These are phyloP conservation scores for Penicillium sp. DNA, from an alignment of 2,329 filamentous ascomycete species.

Conservation along the genomic window DNA sequence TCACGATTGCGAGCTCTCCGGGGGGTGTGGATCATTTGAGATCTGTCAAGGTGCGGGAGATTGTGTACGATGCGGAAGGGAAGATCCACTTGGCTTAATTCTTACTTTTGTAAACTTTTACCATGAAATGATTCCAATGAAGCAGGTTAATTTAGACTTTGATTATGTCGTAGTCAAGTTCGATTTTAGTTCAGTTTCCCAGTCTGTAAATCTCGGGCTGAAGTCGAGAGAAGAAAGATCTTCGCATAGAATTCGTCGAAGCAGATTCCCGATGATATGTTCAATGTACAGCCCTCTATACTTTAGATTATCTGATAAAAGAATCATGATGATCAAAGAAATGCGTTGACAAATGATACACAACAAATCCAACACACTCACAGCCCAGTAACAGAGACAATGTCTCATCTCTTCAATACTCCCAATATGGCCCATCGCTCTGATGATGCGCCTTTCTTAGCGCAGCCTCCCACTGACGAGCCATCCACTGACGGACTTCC, in stretches of 20 bases:
- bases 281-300: too few species aligned
- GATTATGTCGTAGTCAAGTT: too few species aligned
- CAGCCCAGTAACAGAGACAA: neutral
- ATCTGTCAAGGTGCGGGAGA: constrained; percentile 74
- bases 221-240: too few species aligned
- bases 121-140: neutral
- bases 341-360: neutral
- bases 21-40: constrained; percentile 70
- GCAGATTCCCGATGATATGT: too few species aligned
- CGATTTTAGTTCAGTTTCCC: too few species aligned
- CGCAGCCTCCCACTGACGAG: neutral
- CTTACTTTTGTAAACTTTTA: neutral
- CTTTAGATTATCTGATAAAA: too few species aligned
- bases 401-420: neutral
- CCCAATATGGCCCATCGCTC: neutral
- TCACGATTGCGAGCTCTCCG: constrained; percentile 71
- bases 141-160: too few species aligned
- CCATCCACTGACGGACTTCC: neutral
- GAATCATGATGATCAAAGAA: too few species aligned
- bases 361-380: neutral
- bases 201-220: too few species aligned
- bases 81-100: constrained; percentile 54
- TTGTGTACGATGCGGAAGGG: constrained; percentile 70
- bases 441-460: neutral
- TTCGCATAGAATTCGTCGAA: too few species aligned